Percentiles rank a stretch among this genome's conserved stretches.
These are phyloP conservation scores for Leptodermis oblonga DNA, from an alignment of 257 asterid species.

Conservation along the genomic window DNA sequence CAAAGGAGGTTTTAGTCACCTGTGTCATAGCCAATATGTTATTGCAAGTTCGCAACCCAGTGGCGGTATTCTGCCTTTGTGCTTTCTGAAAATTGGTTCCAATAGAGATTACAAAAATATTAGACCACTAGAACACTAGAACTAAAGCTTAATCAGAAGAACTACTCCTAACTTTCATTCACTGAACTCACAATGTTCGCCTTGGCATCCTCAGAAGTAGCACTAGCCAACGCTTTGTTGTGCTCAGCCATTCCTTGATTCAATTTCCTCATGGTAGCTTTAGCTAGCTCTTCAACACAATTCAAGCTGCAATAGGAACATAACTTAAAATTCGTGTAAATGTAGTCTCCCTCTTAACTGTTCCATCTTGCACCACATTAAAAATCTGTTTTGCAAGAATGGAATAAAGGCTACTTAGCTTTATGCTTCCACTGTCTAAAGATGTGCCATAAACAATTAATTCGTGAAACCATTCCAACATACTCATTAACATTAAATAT, in stretches of 20 bases:
- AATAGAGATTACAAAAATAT: constrained; percentile 7
- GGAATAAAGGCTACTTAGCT: neutral
- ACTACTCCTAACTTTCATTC: constrained; percentile 6
- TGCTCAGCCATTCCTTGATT: constrained; percentile 75
- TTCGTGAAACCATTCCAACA: neutral
- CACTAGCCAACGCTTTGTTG: constrained; percentile 57
- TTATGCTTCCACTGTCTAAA: neutral
- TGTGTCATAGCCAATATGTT: constrained; percentile 83
- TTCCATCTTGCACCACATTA: neutral
- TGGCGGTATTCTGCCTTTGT: constrained; percentile 62
- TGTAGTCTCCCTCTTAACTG: neutral
- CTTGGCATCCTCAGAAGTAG: constrained; percentile 77
- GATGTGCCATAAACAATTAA: neutral
- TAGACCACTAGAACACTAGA: constrained; percentile 8
- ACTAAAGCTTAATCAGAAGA: constrained; percentile 12
- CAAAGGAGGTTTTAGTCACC: constrained; percentile 30
- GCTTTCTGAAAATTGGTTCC: constrained; percentile 48
- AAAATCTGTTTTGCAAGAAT: neutral
- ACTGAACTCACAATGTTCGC: constrained; percentile 60
- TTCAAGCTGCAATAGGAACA: constrained; percentile 43
- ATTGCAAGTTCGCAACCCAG: constrained; percentile 83
- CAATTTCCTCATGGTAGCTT: constrained; percentile 66
- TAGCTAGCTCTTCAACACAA: constrained; percentile 75
- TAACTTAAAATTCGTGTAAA: neutral
- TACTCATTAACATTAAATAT: neutral